Evolutionary conservation across 2,329 filamentous ascomycete species (phyloP).

Genomic region (Pseudogymnoascus sp.): DNA sequence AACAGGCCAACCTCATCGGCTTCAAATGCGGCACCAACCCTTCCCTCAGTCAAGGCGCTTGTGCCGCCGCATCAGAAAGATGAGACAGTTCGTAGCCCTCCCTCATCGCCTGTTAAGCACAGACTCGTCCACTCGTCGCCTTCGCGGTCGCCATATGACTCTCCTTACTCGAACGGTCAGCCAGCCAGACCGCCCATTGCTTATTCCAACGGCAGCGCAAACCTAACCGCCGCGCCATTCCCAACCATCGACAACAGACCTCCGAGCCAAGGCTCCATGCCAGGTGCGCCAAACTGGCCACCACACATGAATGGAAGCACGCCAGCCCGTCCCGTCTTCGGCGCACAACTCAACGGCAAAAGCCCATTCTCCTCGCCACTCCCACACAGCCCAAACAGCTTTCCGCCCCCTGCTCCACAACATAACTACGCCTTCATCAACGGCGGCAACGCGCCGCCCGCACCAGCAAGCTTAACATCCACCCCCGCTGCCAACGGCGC

Average conservation of each 20-base stretch:
- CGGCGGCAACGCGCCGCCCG: slow-evolving; percentile 14
- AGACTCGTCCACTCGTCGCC: slow-evolving; percentile 3
- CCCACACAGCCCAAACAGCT: slow-evolving; percentile 26
- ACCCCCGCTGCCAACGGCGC: neutral
- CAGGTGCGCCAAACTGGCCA: neutral
- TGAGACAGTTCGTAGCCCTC: neutral
- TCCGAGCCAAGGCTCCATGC: neutral
- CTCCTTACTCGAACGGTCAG: slow-evolving; percentile 16
- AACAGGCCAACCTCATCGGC: slow-evolving; percentile 41
- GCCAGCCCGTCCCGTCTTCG: slow-evolving; percentile 9
- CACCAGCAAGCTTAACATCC: slow-evolving; percentile 9
- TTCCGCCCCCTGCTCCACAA: slow-evolving; percentile 25
- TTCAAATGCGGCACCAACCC: slow-evolving; percentile 26
- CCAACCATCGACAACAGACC: neutral
- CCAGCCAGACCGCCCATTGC: slow-evolving; percentile 7
- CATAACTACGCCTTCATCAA: slow-evolving; percentile 22
- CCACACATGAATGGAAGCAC: slow-evolving; percentile 10
- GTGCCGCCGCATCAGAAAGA: neutral
- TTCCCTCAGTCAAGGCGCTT: neutral
- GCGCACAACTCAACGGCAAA: slow-evolving; percentile 19
- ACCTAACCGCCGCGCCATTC: neutral
- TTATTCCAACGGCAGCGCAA: neutral
- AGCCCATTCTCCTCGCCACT: slow-evolving; percentile 25
- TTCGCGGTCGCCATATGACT: neutral
- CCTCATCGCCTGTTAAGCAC: neutral